Evolutionary conservation across 129 eudicot species (phyloP), one percentile per base, ranked within the genome.

Genomic region (Heracleum sosnowskyi): DNA sequence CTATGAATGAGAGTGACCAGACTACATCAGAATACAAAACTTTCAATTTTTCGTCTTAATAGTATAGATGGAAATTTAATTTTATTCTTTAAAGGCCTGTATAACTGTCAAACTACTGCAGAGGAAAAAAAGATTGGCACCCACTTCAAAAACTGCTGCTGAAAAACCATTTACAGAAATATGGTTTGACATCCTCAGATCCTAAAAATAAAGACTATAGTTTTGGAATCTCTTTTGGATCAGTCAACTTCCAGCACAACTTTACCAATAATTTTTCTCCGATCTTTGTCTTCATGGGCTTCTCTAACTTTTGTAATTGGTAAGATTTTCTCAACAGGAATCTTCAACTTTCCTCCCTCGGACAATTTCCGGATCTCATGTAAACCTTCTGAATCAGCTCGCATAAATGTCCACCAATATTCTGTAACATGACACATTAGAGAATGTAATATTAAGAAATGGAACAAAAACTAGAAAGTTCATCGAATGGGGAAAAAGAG

Each of bases 351-450:
- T 34, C 98, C 98, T 18, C 78, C 84, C 69, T 83, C 97, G 3
- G 87, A 74, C 64, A 95, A 83, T 86, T 89, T 74, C n/a, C 91
- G 89, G 45, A 95, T 95, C 86, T 95, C 92, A 17, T 82, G 79
- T 76, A 95, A 86, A 60, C 94, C 98, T 84, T 95, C 97, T n/a
- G 91, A 80, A 79, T 95, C 98, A 40, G 97, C 88, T 78, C 98
- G 87, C 98, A 95, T 95, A 82, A 85, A 95, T 37, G 92, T 88
- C 98, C 98, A 95, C 84, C 89, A 90, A 80, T 95, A 95, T 77
- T 88, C 98, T 95, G 90, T 51, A 80, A 74, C 70, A 77, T 60
- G 28, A 31, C 10, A 18, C 35, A 36, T 41, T 34, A 11, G 2
- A 76, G 35, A 68, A 29, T 68, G 42, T 2, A 16, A 63, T 63